A percentile compares a stretch with the other conserved stretches of the same genome.
These are phyloP conservation scores for Vitis riparia DNA, from an alignment of 164 flowering plant species.

Conservation along the genomic window DNA sequence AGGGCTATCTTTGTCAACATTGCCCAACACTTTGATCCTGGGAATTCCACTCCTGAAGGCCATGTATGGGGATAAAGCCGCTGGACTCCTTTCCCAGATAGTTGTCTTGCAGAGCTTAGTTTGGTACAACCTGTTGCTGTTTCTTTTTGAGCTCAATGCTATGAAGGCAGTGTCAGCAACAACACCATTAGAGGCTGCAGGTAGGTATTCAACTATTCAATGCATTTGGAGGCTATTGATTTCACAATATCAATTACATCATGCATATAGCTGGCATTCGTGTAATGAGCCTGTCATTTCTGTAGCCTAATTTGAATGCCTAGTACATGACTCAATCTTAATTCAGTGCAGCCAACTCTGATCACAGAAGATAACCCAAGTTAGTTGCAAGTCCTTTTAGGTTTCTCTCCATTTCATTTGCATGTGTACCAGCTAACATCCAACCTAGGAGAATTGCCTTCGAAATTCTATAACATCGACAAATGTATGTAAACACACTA, in stretches of 20 bases:
- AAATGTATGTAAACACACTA: not conserved
- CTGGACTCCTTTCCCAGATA: slow-evolving; percentile 56
- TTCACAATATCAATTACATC: too few species aligned
- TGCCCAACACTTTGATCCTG: slow-evolving; percentile 78
- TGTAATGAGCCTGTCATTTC: not conserved
- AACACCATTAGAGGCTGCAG: slow-evolving; percentile 35
- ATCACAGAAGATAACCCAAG: slow-evolving; percentile 4
- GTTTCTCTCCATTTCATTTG: slow-evolving; percentile 1
- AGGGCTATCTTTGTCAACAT: slow-evolving; percentile 64
- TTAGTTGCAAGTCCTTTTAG: slow-evolving; percentile 5
- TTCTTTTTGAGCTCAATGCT: slow-evolving; percentile 66
- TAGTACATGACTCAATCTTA: slow-evolving; percentile 1
- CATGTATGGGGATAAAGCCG: slow-evolving; percentile 71
- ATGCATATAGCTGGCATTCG: not conserved
- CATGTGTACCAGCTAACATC: not conserved
- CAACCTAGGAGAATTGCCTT: not conserved
- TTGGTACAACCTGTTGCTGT: slow-evolving; percentile 74
- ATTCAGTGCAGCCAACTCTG: slow-evolving; percentile 5
- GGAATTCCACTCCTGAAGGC: slow-evolving; percentile 80
- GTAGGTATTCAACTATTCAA: slow-evolving; percentile 22
- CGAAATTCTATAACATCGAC: not conserved
- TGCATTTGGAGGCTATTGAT: not conserved
- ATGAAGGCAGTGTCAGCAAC: slow-evolving; percentile 28
- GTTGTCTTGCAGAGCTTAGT: slow-evolving; percentile 69
- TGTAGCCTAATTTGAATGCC: not conserved